Base-by-base conservation (phyloP, 2,329 filamentous ascomycete genomes). In the Celoporthe dispersa region DNA sequence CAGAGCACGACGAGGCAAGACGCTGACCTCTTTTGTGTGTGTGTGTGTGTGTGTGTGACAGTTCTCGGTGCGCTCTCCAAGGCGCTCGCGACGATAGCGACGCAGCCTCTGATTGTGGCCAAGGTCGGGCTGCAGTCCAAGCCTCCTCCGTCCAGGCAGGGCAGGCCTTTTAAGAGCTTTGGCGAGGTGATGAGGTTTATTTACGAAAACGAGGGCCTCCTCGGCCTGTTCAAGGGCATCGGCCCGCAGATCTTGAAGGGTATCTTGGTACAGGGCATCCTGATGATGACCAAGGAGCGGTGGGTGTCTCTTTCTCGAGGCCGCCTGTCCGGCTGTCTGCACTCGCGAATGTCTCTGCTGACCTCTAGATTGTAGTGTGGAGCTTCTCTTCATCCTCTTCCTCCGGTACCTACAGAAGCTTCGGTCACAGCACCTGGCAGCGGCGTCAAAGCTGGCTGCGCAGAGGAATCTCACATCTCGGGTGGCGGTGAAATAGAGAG, bases 271-370 rank as follows among this genome's bases (percentile, higher is more conserved):
- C 96, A 99, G 78, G 96, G 96, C 64, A 89, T 99, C 68, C 85
- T 99, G 53, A 99, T 99, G 96, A 99, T 98, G 94, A 96, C 94
- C 63, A 99, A 99, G 83, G 96, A 99, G 82, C 88, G 94, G 92
- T 94, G 85, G 74, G 85, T 77, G 9, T 5, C 19, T 48, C 44
- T 48, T 19, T 48, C 28, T 35, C 39, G 5, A 44, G 35, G 16
- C 12, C 53, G 33, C 16, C n/a, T 22, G 19, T 37, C 68, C 72
- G 59, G 4, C 39, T 16, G 31, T 69, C 33, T 67, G 37, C 11
- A 28, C 19, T 11, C 8, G 16, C 41, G n/a, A 22, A 3, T 25
- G n/a, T 41, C 35, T 31, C 73, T 76, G 69, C 71, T 72, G 19
- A 31, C 39, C 3, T 62, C 7, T 6, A 22, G 8, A 19, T 33